Evolutionary conservation across 176 grass and related monocot species (phyloP), one percentile per base, ranked within the genome.

Genomic region (Carex littledalei): DNA sequence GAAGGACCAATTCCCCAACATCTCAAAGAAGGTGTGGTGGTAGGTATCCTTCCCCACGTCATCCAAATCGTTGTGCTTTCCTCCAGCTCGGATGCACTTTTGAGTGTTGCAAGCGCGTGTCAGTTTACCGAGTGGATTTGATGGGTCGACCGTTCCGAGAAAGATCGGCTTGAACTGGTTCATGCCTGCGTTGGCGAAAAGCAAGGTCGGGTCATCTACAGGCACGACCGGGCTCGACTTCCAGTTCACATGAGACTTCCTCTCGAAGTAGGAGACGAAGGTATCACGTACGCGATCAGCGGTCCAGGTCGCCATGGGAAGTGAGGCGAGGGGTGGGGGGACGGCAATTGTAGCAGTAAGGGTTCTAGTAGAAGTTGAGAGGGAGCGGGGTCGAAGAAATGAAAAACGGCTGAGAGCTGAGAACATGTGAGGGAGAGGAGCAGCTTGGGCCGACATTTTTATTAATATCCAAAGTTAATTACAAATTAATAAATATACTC

Each of bases 41-140:
- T 99, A 99, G 5, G 93, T 99, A 82, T 99, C 96, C 84, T 99
- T 99, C 3, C 96, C 96, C 5, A 99, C 96, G 64, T 99, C 96
- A 84, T 99, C 93, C n/a, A 99, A 90, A 56, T 99, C 96, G 88
- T 99, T 99, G 81, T 99, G 93, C 93, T 99, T 95, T 22, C 93
- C 93, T 9, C 93, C 96, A 45, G 96, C 96, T 56, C 93, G 91
- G 75, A 99, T 99, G 88, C 93, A 99, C 85, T 99, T 99, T 84
- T 99, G 91, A 53, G 91, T 95, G 87, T 99, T 87, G 82, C 83
- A 95, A 6, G 96, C 93, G 21, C 96, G 89, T 31, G 32, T 77
- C 53, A 99, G 85, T 11, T 67, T 66, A 2, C 91, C 91, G 1
- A 99, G 90, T 49, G 85, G 92, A 67, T 90, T 88, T 20, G 86